Base-by-base conservation (phyloP, 2,329 filamentous ascomycete species). In the Dothistroma pini region DNA sequence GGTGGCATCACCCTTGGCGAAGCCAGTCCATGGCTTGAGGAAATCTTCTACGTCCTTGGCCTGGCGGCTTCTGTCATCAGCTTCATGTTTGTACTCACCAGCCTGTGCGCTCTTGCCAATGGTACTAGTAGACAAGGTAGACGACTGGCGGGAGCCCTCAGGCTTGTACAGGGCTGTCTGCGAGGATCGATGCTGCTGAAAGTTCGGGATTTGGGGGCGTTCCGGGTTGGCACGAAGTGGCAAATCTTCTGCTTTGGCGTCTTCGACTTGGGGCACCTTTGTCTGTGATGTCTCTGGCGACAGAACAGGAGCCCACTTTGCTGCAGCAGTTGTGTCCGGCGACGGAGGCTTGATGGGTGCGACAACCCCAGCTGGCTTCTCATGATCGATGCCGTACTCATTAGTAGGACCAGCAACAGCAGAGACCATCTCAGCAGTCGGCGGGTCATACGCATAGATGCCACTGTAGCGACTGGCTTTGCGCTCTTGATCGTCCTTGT, bases 381-480 rank as follows among this genome's bases (percentile, higher is more conserved):
- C 8, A 12, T 53, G 51, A 21, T 53, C 51, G 19, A 53, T 53
- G n/a, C 51, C 51, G 12, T 22, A 53, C 51, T 53, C 51, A 19
- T 53, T 53, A 11, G 51, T 32, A 21, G 25, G 22, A 35, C 51
- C 31, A 3, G 51, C 51, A 35, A 53, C 19, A 21, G 51, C 51
- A 53, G 51, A 32, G 12, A 53, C 51, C 51, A 53, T 53, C 51
- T 53, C 51, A 21, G 51, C 51, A 6, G 51, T 53, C n/a, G 51
- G 51, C 16, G 51, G 51, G 11, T 53, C 51, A n/a, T 53, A 53
- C 16, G 51, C 51, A 21, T 53, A 53, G 51, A 53, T 53, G 12
- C 51, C 51, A 35, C 51, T 53, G 51, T 53, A 53, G n/a, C 51
- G 29, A 21, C 51, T 53, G 25, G 51, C 51, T 35, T 53, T 53